Evolutionary conservation across 495 filamentous ascomycete species (phyloP), one percentile per base, ranked within the genome.

Genomic region (Tuber indicum): DNA sequence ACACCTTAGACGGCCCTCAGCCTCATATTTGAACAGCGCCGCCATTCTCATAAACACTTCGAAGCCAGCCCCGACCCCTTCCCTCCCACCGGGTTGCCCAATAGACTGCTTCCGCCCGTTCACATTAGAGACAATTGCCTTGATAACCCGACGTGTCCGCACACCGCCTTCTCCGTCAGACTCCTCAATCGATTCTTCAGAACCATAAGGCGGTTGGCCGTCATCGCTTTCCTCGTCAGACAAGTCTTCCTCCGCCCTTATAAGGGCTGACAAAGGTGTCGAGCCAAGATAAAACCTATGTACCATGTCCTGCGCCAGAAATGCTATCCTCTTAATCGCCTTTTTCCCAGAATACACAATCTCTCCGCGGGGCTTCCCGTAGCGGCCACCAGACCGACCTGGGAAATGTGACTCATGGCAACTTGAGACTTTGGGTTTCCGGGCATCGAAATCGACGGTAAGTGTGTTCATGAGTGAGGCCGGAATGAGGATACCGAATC

Each of bases 31-130:
- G 81, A 84, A 85, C 10, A 83, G 84, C 36, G 84, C 85, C 17
- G 81, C 83, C 62, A 81, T 77, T 52, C 84, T 82, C 72, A 85
- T 84, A 46, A 85, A 84, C 23, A 80, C 41, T 52, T 85, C 84
- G 26, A 85, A 84, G 49, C 71, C 78, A 36, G 58, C 26, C 17
- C 74, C 75, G 41, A 85, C 75, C 19, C 82, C 81, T 14, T 71
- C 45, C 71, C 77, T 79, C 16, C 84, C 81, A 32, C 78, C 52
- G 21, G 82, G 81, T 21, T 80, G 70, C 14, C 73, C 74, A 49
- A 66, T 41, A 75, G 78, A 76, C 66, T 79, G 71, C 39, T 74
- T 58, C 32, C 36, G 5, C 1, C 77, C 70, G 26, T 66, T 66
- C 36, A 66, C 32, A 26, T 32, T 10, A 66, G 58, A 66, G 12